Conservation (phyloP, 78 protist species). For the Protostelium mycophagum region DNA sequence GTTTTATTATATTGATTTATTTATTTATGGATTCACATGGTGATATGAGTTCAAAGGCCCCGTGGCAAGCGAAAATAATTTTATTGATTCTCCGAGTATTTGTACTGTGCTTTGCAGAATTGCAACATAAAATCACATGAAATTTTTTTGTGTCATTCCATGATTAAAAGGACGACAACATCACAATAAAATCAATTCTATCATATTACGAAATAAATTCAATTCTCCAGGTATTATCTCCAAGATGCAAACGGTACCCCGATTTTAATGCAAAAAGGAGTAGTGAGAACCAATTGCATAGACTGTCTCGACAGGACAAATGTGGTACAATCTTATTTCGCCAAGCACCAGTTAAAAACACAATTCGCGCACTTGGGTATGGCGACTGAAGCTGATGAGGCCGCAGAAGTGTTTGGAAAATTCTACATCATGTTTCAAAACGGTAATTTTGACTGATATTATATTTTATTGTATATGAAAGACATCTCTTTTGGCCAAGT, state of each 20-base stretch:
- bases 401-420: background rate
- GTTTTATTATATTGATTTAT: too few relatives aligned
- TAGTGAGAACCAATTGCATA: conserved; percentile 88
- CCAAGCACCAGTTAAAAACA: conserved; percentile 22
- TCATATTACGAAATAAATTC: background rate
- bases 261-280: conserved; percentile 42
- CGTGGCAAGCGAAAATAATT: background rate
- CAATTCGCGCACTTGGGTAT: conserved; percentile 61
- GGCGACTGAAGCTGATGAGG: conserved; percentile 12
- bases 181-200: background rate
- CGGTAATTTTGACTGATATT: conserved; percentile 6
- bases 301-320: conserved; percentile 95
- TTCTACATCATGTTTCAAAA: conserved; percentile 8
- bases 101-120: too few relatives aligned
- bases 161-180: too few relatives aligned
- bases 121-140: too few relatives aligned
- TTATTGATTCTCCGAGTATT: too few relatives aligned
- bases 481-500: too few relatives aligned
- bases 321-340: conserved; percentile 80
- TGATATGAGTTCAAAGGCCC: conserved; percentile 18
- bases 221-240: conserved; percentile 6
- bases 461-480: conserved; percentile 2
- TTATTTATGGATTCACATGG: too few relatives aligned
- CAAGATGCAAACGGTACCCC: conserved; percentile 7
- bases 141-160: too few relatives aligned